Evolutionary conservation across 805 yeast genomes (phyloP).

Genomic region (Nakazawaea wyomingensis): DNA sequence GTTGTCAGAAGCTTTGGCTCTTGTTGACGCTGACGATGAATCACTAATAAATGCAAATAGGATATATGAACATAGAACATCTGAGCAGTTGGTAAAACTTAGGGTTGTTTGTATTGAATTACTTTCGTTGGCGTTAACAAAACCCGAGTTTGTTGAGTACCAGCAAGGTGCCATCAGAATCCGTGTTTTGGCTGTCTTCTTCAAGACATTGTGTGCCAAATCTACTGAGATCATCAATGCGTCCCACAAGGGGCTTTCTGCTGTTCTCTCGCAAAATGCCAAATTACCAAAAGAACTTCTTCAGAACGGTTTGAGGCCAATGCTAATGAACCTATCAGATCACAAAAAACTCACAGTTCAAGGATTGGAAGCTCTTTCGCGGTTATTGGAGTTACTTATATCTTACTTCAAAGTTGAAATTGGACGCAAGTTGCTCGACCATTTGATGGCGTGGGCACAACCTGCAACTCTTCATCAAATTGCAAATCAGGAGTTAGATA

Average conservation of each 20-base stretch:
- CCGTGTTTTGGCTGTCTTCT: conserved; percentile 86
- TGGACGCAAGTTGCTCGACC: conserved; percentile 89
- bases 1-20: conserved; percentile 82
- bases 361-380: conserved; percentile 87
- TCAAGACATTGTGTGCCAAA: conserved; percentile 83
- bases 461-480: conserved; percentile 69
- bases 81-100: conserved; percentile 81
- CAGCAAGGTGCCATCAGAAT: conserved; percentile 70
- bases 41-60: conserved; percentile 85
- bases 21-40: conserved; percentile 97
- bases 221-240: conserved; percentile 88
- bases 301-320: conserved; percentile 94
- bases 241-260: conserved; percentile 82
- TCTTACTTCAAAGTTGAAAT: conserved; percentile 96
- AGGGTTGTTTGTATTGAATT: conserved; percentile 87
- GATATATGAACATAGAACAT: conserved; percentile 78
- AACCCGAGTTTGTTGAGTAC: conserved; percentile 74
- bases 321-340: conserved; percentile 91
- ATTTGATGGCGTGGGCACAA: conserved; percentile 93
- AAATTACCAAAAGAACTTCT: conserved; percentile 89
- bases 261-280: conserved; percentile 78
- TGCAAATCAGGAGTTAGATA: conserved; percentile 74
- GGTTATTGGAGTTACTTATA: conserved; percentile 77
- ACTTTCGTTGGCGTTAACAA: conserved; percentile 76
- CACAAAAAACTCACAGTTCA: conserved; percentile 84